Conservation (phyloP, 305 asterid genomes). For the Solanum hybrid region DNA sequence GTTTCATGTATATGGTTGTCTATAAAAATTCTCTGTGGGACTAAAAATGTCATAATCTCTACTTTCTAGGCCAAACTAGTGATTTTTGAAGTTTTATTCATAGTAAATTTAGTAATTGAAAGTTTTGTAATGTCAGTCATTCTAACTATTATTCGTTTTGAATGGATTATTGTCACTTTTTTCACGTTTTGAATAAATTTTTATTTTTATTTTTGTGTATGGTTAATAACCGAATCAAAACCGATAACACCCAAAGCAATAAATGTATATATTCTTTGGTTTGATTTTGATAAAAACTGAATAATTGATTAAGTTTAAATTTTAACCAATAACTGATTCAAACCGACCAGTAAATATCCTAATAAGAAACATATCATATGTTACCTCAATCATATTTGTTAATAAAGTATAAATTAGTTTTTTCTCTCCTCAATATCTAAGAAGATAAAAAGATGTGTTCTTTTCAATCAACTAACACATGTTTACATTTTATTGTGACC, state of each 20-base stretch:
- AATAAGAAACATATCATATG: not conserved
- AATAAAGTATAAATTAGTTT: not conserved
- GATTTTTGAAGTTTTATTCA: not conserved
- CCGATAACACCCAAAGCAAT: not conserved
- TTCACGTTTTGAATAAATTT: rapidly evolving
- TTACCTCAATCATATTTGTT: not conserved
- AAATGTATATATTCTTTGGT: too few relatives aligned
- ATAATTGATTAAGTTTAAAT: too few relatives aligned
- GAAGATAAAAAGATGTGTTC: not conserved
- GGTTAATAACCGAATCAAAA: not conserved
- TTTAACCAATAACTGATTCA: too few relatives aligned
- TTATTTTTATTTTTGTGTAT: too few relatives aligned
- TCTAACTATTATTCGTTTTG: too few relatives aligned
- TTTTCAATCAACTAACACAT: not conserved
- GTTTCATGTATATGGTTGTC: not conserved
- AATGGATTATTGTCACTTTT: too few relatives aligned
- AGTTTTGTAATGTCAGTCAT: not conserved
- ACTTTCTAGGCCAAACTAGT: not conserved
- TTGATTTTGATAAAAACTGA: too few relatives aligned
- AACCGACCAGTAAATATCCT: rapidly evolving
- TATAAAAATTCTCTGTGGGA: too few relatives aligned
- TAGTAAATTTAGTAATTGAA: too few relatives aligned
- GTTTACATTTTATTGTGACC: not conserved
- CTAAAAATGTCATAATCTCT: too few relatives aligned
- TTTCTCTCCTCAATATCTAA: not conserved